Percentiles rank a stretch among this genome's conserved stretches.
Evolutionary conservation across 2,329 filamentous ascomycete species (phyloP).

Genomic region (Penicillium oxalicum): DNA sequence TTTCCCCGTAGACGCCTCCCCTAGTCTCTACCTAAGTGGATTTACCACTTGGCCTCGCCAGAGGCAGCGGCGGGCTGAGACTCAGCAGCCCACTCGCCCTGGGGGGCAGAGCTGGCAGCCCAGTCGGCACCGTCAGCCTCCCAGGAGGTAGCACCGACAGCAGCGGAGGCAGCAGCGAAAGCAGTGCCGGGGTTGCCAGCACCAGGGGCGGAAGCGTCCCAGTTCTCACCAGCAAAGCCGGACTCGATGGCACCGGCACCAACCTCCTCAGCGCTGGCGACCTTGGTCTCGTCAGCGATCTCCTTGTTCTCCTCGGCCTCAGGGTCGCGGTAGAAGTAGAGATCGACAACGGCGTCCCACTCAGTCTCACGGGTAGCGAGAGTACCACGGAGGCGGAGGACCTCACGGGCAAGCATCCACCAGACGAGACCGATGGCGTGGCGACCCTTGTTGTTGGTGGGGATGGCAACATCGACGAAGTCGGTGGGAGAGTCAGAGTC

Average conservation of each 20-base stretch:
- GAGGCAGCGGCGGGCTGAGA: constrained; percentile 21
- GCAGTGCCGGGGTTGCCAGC: constrained; percentile 59
- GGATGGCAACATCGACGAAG: constrained; percentile 99
- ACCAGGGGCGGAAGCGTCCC: constrained; percentile 66
- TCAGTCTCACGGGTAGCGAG: constrained; percentile 92
- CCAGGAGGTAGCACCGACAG: constrained; percentile 55
- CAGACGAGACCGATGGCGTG: constrained; percentile 97
- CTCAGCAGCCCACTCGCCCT: constrained; percentile 42
- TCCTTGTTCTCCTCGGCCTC: constrained; percentile 99
- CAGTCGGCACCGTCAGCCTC: constrained; percentile 53
- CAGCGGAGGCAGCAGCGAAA: constrained; percentile 63
- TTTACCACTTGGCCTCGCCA: constrained; percentile 39
- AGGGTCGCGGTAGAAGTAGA: constrained; percentile 99
- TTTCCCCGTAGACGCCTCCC: constrained; percentile 26
- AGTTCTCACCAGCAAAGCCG: constrained; percentile 72
- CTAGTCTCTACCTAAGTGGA: constrained; percentile 19
- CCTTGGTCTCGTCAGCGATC: constrained; percentile 72
- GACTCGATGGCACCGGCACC: constrained; percentile 71
- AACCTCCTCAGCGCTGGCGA: constrained; percentile 76
- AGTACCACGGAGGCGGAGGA: constrained; percentile 96
- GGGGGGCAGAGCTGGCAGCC: constrained; percentile 43
- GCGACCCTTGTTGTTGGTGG: constrained; percentile 99
- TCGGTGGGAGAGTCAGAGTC: constrained; percentile 99
- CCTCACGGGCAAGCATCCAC: constrained; percentile 99
- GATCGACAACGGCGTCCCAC: constrained; percentile 99